A percentile compares a stretch with the other conserved stretches of the same genome.
Evolutionary conservation across 75 land plant genomes (phyloP).

Genomic region (Pseudotsuga menziesii): DNA sequence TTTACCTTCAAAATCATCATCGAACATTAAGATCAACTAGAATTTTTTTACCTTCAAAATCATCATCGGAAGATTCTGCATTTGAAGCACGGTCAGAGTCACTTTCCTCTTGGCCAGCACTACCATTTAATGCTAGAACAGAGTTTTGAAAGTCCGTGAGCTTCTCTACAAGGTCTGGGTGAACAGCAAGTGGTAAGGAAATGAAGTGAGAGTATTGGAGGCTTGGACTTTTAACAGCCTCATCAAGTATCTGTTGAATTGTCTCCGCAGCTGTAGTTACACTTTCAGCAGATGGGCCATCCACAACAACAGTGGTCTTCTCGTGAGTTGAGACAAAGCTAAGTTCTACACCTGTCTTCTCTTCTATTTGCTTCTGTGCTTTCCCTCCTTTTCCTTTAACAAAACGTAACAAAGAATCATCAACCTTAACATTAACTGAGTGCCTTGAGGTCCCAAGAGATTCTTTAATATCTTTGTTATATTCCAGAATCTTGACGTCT

Average conservation of each 20-base stretch:
- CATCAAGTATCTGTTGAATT: constrained; percentile 7
- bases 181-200: constrained; percentile 82
- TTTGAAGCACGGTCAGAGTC: constrained; percentile 15
- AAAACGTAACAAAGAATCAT: too few relatives aligned
- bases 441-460: not conserved
- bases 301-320: too few relatives aligned
- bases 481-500: not conserved
- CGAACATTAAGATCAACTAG: too few relatives aligned
- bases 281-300: constrained; percentile 7
- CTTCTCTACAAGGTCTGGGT: constrained; percentile 67
- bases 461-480: not conserved
- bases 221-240: constrained; percentile 61
- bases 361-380: too few relatives aligned
- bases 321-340: too few relatives aligned
- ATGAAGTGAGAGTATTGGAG: constrained; percentile 85
- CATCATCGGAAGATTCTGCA: constrained; percentile 21
- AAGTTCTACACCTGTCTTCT: too few relatives aligned
- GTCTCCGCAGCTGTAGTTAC: not conserved
- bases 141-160: constrained; percentile 64
- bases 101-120: constrained; percentile 8
- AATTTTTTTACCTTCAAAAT: constrained; percentile 5
- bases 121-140: constrained; percentile 34
- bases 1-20: too few relatives aligned
- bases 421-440: constrained; percentile 1
- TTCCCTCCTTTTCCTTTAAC: too few relatives aligned